Base-by-base conservation (phyloP, 371 early-diverging fungal species). In the Saksenaea vasiformis region DNA sequence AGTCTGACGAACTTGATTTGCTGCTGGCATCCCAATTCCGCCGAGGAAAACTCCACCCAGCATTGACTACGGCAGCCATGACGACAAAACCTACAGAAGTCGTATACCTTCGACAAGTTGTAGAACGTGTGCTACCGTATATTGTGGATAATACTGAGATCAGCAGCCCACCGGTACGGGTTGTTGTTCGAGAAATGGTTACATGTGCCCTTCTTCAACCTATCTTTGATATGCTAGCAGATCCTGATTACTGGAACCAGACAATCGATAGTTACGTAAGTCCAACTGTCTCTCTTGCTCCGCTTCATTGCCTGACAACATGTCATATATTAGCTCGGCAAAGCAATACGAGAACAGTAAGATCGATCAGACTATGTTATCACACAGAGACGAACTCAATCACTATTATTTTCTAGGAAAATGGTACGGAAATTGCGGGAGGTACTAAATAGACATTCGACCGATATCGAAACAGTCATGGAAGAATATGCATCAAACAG, bases 171-270 rank as follows among this genome's bases (percentile, higher is more conserved):
- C 76, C 90, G 22, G 78, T 92, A 54, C 66, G 75, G 17, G 76
- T 86, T 22, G 69, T 95, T 14, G 62, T 94, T 8, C 78, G 93
- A 17, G 97, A 96, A 71, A 71, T 96, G 14, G 64, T 95, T 1
- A 79, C 84, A 0, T 85, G 89, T 31, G 82, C 87, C 0, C 76
- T 95, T 9, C 57, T 96, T 7, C 82, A 88, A 36, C 94, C 95
- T 3, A 64, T 90, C 3, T 64, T 94, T 59, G 80, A 89, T 19
- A 80, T 84, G 64, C 44, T 95, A 27, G 80, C 90, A 0, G 95
- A 95, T 60, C 92, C 95, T 0, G 94, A 95, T 72, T 93, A 85
- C 55, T 89, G 92, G 86, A 95, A 94, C 71, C 88, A 89, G 65
- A 81, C 85, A 5, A 80, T 95, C 27, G 90, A 90, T 57, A 64